These are phyloP conservation scores for Suhomyces kunorum DNA, from an alignment of 1,139 yeast genomes.

Conservation along the genomic window DNA sequence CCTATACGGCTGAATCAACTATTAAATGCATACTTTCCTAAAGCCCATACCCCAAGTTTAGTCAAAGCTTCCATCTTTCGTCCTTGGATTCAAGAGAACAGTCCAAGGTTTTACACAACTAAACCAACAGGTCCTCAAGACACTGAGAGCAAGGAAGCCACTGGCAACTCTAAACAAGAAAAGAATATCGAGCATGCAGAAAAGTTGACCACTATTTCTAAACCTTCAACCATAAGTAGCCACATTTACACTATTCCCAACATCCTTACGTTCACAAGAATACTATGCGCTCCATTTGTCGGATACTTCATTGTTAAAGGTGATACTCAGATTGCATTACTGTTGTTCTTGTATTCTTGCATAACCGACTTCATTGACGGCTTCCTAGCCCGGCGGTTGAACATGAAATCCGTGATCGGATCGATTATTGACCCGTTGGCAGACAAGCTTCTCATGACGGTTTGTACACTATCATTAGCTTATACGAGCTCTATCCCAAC, in stretches of 20 bases:
- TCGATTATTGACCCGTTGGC: conserved; percentile 95
- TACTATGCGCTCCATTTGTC: conserved; percentile 76
- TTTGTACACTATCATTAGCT: conserved; percentile 77
- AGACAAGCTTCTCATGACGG: conserved; percentile 86
- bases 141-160: neutral
- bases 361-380: conserved; percentile 93
- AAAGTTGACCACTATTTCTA: neutral
- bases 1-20: neutral
- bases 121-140: neutral
- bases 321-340: conserved; percentile 62
- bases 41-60: neutral
- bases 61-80: neutral
- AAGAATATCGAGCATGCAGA: neutral
- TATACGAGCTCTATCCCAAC: conserved; percentile 67
- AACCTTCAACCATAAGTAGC: neutral
- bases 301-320: conserved; percentile 74
- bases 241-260: conserved; percentile 78
- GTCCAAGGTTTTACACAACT: neutral
- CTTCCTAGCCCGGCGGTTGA: conserved; percentile 76
- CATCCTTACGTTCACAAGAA: conserved; percentile 74
- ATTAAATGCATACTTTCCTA: neutral
- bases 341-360: conserved; percentile 80
- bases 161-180: neutral
- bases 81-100: neutral
- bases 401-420: conserved; percentile 80